Percentiles rank a stretch among this genome's conserved stretches.
Conservation (phyloP, 2,329 filamentous ascomycete genomes). For the Aureobasidium sp. region DNA sequence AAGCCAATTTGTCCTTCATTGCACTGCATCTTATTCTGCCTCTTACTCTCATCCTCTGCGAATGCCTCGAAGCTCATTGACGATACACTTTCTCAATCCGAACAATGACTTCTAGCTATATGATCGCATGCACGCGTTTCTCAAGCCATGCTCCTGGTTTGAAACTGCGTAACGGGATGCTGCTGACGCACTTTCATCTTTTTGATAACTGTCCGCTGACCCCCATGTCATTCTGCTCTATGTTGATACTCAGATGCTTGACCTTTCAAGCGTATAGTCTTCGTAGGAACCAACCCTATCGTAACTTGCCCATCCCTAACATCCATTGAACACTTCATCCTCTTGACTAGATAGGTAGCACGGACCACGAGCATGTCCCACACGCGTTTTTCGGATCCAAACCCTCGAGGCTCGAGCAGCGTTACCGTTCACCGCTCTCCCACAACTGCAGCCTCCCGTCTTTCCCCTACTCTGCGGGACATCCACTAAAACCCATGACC, state of each 20-base stretch:
- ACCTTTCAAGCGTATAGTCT: neutral
- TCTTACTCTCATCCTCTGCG: no score
- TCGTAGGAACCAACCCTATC: neutral
- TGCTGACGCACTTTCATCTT: neutral
- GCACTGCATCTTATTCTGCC: neutral
- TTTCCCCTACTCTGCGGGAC: neutral
- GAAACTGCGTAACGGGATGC: neutral
- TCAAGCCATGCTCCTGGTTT: conserved; percentile 1
- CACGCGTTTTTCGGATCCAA: conserved; percentile 1
- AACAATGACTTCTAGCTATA: neutral
- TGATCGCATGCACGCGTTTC: neutral
- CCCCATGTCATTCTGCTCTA: neutral
- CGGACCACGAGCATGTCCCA: conserved; percentile 7
- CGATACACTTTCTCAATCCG: neutral
- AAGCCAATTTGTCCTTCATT: neutral
- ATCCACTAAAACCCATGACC: neutral
- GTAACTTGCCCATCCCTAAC: neutral
- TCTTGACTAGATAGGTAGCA: neutral
- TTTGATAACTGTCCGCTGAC: neutral
- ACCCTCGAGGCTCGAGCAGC: conserved; percentile 10
- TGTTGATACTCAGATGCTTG: neutral
- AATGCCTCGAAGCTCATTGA: neutral
- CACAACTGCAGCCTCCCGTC: neutral
- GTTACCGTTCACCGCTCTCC: neutral
- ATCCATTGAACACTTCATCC: neutral